Conservation (phyloP, 805 yeast genomes). For the Saccharomycopsis sp. region DNA sequence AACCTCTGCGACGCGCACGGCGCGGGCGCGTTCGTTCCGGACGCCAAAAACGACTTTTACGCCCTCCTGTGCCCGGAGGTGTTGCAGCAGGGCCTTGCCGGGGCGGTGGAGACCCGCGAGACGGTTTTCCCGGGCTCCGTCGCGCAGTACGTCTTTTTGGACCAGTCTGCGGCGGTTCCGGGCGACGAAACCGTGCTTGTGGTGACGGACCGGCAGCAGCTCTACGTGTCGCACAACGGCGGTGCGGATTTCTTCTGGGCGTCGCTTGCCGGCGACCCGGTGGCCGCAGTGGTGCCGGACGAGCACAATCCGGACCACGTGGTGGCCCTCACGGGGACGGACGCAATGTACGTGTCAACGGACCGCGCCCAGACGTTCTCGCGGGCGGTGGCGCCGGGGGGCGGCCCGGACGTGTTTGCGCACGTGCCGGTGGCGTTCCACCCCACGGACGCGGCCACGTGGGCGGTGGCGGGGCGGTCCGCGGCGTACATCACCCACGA, state of each 20-base stretch:
- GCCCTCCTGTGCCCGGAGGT: constrained; percentile 26
- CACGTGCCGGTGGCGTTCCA: constrained; percentile 52
- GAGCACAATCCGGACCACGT: constrained; percentile 51
- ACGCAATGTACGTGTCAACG: constrained; percentile 48
- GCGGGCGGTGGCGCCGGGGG: constrained; percentile 43
- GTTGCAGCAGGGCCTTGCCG: constrained; percentile 21
- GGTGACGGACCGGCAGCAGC: constrained; percentile 43
- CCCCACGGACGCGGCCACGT: constrained; percentile 47
- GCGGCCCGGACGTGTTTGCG: constrained; percentile 32
- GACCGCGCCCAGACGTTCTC: constrained; percentile 63
- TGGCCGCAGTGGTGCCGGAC: constrained; percentile 55
- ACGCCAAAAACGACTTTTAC: constrained; percentile 26
- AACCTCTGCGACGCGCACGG: constrained; percentile 33
- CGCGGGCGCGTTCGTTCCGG: constrained; percentile 24
- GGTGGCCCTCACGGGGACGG: constrained; percentile 36
- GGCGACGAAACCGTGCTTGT: constrained; percentile 62
- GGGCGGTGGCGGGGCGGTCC: constrained; percentile 43
- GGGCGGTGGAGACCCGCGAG: constrained; percentile 32
- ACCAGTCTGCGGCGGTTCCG: constrained; percentile 38
- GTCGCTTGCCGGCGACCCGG: constrained; percentile 33
- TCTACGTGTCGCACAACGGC: constrained; percentile 66
- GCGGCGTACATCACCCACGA: constrained; percentile 59
- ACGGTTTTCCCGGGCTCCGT: constrained; percentile 48
- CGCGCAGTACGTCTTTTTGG: constrained; percentile 52
- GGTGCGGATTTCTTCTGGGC: constrained; percentile 45